Base-by-base conservation (phyloP, 2,329 filamentous ascomycete species). In the Fusarium pilosicola region DNA sequence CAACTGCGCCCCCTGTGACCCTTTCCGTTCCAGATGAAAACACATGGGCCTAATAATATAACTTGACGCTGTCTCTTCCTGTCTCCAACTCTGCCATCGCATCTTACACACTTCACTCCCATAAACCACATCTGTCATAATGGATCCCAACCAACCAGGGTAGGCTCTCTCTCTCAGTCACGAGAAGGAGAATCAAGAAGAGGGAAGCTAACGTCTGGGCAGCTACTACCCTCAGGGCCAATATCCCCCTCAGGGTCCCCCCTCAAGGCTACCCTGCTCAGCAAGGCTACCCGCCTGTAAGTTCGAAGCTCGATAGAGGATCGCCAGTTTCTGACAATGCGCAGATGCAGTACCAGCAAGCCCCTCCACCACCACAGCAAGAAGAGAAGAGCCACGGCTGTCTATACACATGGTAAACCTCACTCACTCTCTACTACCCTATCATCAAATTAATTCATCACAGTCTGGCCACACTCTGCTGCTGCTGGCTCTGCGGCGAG, bases 401-500 rank as follows among this genome's bases (percentile, higher is more conserved):
- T 66, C 75, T 84, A 55, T 83, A 83, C 75, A 77, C 76, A 61
- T 85, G 83, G 82, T 83, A 71, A 74, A 77, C 51, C 4, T 38
- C 7, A 6, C 13, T n/a, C 13, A 52, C 6, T 20, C 34, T 36
- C 41, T 7, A 5, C 39, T 9, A 4, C 3, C 3, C 22, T 13
- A 4, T 10, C 2, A 44, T 26, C 5, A 26, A 26, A 26, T 6
- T 26, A 26, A 26, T 26, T 6, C 5, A 2, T 2, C 9, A 6
- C 49, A 84, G 83, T 72, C 65, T 85, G 32, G 83, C 83, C 56
- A 80, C 83, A 28, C 72, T 85, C 66, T 85, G 83, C 79, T 85
- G 83, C 77, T 85, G 83, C 68, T 85, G 83, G 82, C 77, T 85
- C 55, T 85, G 83, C 68, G 83, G 83, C 7, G 83, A 85, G 73